Conservation (phyloP, 176 grass and related monocot species). For the Aegilops sharonensis region DNA sequence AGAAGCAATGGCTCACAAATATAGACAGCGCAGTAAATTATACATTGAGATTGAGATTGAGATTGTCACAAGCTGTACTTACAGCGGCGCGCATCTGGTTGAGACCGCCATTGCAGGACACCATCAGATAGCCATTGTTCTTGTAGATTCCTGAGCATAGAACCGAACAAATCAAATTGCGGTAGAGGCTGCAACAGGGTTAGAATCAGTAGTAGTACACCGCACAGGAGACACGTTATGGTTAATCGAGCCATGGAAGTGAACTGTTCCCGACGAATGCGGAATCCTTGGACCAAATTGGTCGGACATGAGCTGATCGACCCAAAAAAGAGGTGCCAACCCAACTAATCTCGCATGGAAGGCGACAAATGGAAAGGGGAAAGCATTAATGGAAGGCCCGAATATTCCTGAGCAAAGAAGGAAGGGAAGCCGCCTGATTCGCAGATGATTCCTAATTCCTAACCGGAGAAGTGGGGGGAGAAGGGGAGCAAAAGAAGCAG, state of each 20-base stretch:
- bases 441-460: constrained; percentile 1
- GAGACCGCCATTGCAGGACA: constrained; percentile 95
- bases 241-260: constrained; percentile 5
- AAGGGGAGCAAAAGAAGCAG: neutral
- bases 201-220: neutral
- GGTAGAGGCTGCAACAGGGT: neutral
- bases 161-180: neutral
- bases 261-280: neutral
- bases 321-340: neutral
- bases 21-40: neutral
- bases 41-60: neutral
- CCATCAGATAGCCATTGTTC: constrained; percentile 96
- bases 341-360: neutral
- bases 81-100: constrained; percentile 98
- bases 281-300: constrained; percentile 8
- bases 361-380: neutral
- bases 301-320: neutral
- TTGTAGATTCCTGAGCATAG: constrained; percentile 72
- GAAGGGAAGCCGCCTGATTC: constrained; percentile 18
- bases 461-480: neutral
- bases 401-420: constrained; percentile 31
- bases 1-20: neutral
- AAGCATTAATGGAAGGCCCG: constrained; percentile 29
- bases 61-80: constrained; percentile 25
- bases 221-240: neutral